Evolutionary conservation across 2,329 filamentous ascomycete genomes (phyloP).

Genomic region (Lachnellula cervina): DNA sequence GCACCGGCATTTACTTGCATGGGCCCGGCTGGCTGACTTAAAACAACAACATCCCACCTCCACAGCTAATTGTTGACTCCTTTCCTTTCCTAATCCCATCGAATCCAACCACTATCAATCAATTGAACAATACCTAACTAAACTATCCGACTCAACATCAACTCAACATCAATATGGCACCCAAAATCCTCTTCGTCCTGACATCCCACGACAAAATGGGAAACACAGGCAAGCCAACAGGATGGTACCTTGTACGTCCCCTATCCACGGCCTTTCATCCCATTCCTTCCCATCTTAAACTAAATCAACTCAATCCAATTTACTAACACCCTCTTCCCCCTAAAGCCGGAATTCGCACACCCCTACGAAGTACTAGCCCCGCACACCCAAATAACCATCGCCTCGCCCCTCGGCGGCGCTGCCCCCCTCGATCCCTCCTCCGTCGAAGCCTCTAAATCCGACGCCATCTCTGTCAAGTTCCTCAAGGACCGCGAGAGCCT

Average conservation of each 20-base stretch:
- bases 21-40: too few relatives aligned
- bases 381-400: conserved; percentile 36
- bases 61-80: too few relatives aligned
- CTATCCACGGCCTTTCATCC: not conserved
- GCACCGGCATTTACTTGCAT: too few relatives aligned
- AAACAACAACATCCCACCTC: too few relatives aligned
- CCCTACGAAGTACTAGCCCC: conserved; percentile 38
- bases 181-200: conserved; percentile 49
- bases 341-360: conserved; percentile 44
- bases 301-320: not conserved
- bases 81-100: too few relatives aligned
- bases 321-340: conserved; percentile 8
- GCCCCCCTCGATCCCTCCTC: conserved; percentile 41
- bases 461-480: conserved; percentile 35
- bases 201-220: conserved; percentile 37
- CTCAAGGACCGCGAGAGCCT: conserved; percentile 40
- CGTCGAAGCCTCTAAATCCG: conserved; percentile 37
- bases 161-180: conserved; percentile 18
- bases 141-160: not conserved
- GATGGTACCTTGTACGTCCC: conserved; percentile 46
- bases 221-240: conserved; percentile 39
- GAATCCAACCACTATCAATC: not conserved
- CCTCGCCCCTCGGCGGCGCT: conserved; percentile 38
- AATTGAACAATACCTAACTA: not conserved
- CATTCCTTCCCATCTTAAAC: not conserved